Percentiles rank a stretch among this genome's conserved stretches.
Conservation (phyloP, 2,329 filamentous ascomycete species). For the Diaporthe amygdali region DNA sequence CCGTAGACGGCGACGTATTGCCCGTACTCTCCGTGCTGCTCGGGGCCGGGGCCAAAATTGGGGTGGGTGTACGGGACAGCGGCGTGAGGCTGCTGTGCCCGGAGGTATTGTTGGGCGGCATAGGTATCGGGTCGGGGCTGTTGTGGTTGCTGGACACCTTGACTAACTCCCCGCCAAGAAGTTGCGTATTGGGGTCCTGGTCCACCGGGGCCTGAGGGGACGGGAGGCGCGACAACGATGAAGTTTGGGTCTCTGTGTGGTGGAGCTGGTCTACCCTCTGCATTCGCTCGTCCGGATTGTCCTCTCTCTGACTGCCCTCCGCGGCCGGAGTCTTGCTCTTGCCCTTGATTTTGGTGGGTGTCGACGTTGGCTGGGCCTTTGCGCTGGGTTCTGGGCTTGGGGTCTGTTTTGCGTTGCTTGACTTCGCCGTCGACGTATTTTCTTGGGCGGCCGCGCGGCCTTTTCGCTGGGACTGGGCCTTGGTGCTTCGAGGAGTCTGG, state of each 20-base stretch:
- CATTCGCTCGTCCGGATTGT: not conserved
- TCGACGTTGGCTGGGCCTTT: not conserved
- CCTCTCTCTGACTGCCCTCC: not conserved
- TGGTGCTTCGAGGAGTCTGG: not conserved
- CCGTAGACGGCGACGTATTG: not conserved
- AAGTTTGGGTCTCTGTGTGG: too few species aligned
- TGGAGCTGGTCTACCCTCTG: too few species aligned
- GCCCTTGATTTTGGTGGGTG: slow-evolving; percentile 19
- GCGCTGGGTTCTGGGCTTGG: not conserved
- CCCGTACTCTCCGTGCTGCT: not conserved
- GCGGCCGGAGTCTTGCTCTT: not conserved
- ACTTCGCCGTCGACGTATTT: not conserved
- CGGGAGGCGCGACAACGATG: not conserved
- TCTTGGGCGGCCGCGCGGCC: slow-evolving; percentile 15
- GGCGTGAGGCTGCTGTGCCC: not conserved
- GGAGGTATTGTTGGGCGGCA: not conserved
- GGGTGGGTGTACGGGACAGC: not conserved
- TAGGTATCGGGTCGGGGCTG: not conserved
- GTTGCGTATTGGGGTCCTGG: not conserved
- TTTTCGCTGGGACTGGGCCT: not conserved
- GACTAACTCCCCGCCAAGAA: not conserved
- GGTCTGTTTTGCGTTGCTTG: not conserved
- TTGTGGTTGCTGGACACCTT: not conserved
- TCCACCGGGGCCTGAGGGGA: not conserved
- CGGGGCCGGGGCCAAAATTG: not conserved